Percentiles rank a stretch among this genome's conserved stretches.
phyloP scores from a whole-genome alignment of 129 eudicot species.

The Helianthus tuberosus region DNA sequence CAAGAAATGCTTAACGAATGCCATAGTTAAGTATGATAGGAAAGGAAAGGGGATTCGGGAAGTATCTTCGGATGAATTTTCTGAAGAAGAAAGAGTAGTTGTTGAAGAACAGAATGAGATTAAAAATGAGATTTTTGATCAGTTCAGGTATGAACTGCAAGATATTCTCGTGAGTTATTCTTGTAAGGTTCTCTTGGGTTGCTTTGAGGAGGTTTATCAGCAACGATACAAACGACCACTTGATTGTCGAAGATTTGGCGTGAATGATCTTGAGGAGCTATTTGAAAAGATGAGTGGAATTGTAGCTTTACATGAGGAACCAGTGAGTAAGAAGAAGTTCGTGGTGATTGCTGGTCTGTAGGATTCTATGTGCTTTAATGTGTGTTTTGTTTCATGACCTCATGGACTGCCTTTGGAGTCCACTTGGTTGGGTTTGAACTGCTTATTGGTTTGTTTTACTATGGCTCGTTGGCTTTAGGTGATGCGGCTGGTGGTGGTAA shows the following conservation, averaged over 20 bases:
- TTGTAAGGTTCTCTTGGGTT: slow-evolving; percentile 61
- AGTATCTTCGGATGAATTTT: slow-evolving; percentile 78
- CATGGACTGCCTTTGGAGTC: neutral
- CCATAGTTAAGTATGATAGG: slow-evolving; percentile 50
- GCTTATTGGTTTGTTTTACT: slow-evolving; percentile 10
- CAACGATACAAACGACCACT: slow-evolving; percentile 72
- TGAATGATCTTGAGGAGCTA: slow-evolving; percentile 66
- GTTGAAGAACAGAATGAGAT: slow-evolving; percentile 38
- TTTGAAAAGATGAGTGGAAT: slow-evolving; percentile 76
- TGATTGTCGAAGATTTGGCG: slow-evolving; percentile 70
- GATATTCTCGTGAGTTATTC: slow-evolving; percentile 92
- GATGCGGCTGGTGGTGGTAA: neutral
- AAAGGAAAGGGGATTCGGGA: slow-evolving; percentile 57
- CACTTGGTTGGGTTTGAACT: slow-evolving; percentile 11
- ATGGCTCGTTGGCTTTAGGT: slow-evolving; percentile 12
- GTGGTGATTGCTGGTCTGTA: slow-evolving; percentile 62
- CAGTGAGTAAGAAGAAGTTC: slow-evolving; percentile 62
- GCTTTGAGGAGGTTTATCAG: slow-evolving; percentile 73
- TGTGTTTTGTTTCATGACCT: neutral
- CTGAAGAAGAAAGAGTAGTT: slow-evolving; percentile 63
- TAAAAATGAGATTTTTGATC: slow-evolving; percentile 17
- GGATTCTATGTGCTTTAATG: neutral
- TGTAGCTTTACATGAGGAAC: slow-evolving; percentile 72
- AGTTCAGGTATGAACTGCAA: slow-evolving; percentile 74
- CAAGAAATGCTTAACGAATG: slow-evolving; percentile 31